A percentile compares a stretch with the other conserved stretches of the same genome.
These are phyloP conservation scores for Penicillium griseofulvum DNA, from an alignment of 2,329 filamentous ascomycete genomes.

Conservation along the genomic window DNA sequence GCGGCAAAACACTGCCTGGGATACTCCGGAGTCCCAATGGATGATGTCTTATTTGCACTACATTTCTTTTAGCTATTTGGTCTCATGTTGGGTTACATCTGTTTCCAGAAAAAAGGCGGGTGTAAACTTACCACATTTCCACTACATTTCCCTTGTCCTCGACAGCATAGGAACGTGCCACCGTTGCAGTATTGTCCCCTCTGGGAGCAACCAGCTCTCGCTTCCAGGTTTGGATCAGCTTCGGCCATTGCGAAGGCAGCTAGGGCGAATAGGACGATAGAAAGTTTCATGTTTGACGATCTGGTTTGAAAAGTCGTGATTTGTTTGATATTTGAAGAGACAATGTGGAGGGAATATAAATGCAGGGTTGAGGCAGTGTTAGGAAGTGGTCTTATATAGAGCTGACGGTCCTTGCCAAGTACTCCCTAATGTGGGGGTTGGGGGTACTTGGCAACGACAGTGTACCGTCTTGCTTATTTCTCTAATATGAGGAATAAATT, in stretches of 20 bases:
- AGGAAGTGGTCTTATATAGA: not conserved
- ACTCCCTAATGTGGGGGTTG: too few relatives aligned
- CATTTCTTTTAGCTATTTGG: not conserved
- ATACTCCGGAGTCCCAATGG: not conserved
- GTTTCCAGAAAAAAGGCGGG: not conserved
- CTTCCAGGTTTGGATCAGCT: slow-evolving; percentile 43
- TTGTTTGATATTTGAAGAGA: not conserved
- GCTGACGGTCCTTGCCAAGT: not conserved
- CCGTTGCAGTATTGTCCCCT: slow-evolving; percentile 13
- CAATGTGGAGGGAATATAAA: not conserved
- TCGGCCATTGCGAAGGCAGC: slow-evolving; percentile 5
- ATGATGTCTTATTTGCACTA: not conserved
- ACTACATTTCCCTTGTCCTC: not conserved
- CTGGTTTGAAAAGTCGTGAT: not conserved
- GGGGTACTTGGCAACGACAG: too few relatives aligned
- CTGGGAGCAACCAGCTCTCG: slow-evolving; percentile 8
- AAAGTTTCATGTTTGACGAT: slow-evolving; percentile 1
- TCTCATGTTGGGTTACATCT: not conserved
- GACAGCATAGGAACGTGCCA: slow-evolving; percentile 12
- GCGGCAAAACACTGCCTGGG: not conserved
- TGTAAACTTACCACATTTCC: not conserved
- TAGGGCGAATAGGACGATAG: not conserved
- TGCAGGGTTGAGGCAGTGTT: not conserved
- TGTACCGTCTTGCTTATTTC: not conserved
- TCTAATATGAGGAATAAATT: too few relatives aligned